Conservation (phyloP, 148 eudicot genomes). For the Nyssa sinensis region DNA sequence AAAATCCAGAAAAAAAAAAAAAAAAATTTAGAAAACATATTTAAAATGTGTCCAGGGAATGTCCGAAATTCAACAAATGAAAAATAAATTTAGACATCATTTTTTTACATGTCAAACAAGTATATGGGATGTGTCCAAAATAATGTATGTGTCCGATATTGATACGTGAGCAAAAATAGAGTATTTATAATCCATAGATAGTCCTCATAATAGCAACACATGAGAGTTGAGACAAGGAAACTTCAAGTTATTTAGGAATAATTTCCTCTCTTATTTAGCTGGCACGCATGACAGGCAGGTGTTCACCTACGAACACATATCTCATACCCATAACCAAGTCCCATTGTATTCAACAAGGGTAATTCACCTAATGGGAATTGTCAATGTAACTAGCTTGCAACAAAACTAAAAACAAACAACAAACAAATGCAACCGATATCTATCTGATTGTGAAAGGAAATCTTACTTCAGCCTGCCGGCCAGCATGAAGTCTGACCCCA, state of each 20-base stretch:
- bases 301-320: not conserved
- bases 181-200: too few species aligned
- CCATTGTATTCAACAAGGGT: not conserved
- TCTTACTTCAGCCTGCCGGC: conserved; percentile 92
- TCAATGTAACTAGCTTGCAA: not conserved
- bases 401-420: not conserved
- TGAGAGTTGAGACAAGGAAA: not conserved
- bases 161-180: too few species aligned
- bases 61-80: too few species aligned
- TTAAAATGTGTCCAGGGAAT: too few species aligned
- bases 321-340: not conserved
- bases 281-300: not conserved
- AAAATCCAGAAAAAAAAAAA: too few species aligned
- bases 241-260: not conserved
- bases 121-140: too few species aligned
- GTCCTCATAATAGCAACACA: too few species aligned
- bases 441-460: not conserved
- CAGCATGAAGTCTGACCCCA: conserved; percentile 87
- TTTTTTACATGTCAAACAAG: too few species aligned
- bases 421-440: not conserved
- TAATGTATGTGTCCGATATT: too few species aligned
- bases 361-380: not conserved
- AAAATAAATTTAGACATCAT: too few species aligned
- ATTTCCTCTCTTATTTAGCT: too few species aligned
- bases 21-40: too few species aligned